These are phyloP conservation scores for Rhizomucor pusillus DNA, from an alignment of 371 early-diverging fungal genomes.

Conservation along the genomic window DNA sequence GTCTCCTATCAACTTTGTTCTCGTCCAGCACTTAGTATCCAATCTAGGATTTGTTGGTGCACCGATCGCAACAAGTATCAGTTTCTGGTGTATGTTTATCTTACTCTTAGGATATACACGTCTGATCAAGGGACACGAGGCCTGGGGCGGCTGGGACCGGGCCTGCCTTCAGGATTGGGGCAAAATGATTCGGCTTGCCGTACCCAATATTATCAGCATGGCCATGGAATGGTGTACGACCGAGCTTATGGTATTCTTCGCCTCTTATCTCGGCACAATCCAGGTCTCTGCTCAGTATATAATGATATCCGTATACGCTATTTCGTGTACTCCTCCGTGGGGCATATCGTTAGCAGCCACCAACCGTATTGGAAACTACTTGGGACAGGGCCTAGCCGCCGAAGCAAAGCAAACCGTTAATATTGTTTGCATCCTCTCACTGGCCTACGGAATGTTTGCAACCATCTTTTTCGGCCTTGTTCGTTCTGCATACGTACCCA, in stretches of 20 bases:
- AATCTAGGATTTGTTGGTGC: conserved; percentile 66
- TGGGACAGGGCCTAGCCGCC: conserved; percentile 41
- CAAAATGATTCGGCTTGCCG: conserved; percentile 62
- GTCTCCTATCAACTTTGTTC: conserved; percentile 60
- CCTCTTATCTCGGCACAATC: conserved; percentile 69
- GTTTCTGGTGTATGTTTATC: conserved; percentile 57
- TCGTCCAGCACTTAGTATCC: conserved; percentile 64
- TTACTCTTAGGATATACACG: conserved; percentile 62
- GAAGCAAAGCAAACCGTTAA: conserved; percentile 26
- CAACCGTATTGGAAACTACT: conserved; percentile 71
- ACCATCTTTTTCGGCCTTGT: neutral
- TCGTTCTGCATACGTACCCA: neutral
- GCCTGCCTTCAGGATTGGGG: conserved; percentile 54
- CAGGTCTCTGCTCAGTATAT: conserved; percentile 78
- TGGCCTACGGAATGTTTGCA: neutral
- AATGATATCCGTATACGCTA: conserved; percentile 13
- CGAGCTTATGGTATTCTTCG: conserved; percentile 74
- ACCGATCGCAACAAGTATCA: conserved; percentile 72
- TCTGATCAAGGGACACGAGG: conserved; percentile 55
- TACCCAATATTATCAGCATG: conserved; percentile 49
- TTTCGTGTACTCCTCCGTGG: conserved; percentile 44
- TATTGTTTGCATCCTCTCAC: neutral
- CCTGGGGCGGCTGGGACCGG: conserved; percentile 68
- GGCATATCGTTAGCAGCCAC: conserved; percentile 69
- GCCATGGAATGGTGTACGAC: conserved; percentile 75